Base-by-base conservation (phyloP, 805 yeast species). In the Candida cerambycidarum region DNA sequence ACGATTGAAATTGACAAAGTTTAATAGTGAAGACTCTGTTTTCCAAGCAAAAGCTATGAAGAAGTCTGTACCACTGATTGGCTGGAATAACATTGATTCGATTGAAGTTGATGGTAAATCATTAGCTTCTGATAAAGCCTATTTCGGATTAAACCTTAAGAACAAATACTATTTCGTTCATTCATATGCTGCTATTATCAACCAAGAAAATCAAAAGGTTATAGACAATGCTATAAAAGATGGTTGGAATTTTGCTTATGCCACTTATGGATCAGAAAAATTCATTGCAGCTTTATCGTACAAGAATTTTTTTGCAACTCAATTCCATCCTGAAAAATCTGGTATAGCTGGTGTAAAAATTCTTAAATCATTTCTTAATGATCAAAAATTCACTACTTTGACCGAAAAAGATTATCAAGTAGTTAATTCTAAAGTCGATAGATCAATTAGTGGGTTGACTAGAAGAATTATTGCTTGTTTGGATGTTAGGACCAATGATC, bases 281-380 rank as follows among this genome's bases (percentile, higher is more conserved):
- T 93, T 90, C 54, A 69, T 93, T 47, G 95, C 97, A 12, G 93
- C 98, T 0, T 61, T 90, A 29, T 38, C 82, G 23, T 83, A 76
- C 56, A 88, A 75, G 45, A 90, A 89, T 49, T 70, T 92, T 9
- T 87, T 93, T 65, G 96, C 97, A 32, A 93, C 98, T 1, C 99
- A 93, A 63, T 93, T 93, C 64, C 99, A 93, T 65, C 99, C 99
- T n/a, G 99, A 93, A 60, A 93, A 93, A 63, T 88, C 97, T 3
- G 99, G 99, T 10, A 59, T 71, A 16, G 96, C 96, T 4, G 99
- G 99, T 38, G 69, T 93, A 34, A 76, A 78, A 47, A 80, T 92
- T 8, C 76, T 93, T 44, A 75, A 76, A 44, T 78, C 86, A 19
- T 93, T 93, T 59, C 68, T 93, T 53, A 74, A 73, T 29, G 47